Evolutionary conservation across 2,329 filamentous ascomycete genomes (phyloP), one percentile per base, ranked within the genome.

Genomic region (Venturia pyrina): DNA sequence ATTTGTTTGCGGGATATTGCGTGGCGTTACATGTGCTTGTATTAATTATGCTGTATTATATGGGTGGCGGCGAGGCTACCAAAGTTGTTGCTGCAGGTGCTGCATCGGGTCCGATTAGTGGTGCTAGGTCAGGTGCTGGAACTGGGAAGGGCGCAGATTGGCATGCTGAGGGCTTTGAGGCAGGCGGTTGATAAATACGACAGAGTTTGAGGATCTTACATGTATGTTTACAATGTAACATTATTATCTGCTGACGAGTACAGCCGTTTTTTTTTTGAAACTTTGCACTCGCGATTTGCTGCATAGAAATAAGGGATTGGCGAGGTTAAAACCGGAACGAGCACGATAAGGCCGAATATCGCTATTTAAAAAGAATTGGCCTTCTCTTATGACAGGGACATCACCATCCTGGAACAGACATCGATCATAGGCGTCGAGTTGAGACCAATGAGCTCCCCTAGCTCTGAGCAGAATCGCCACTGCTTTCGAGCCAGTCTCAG

Each of bases 1-100:
- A 98, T 75, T 76, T 99, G 67, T 99, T 99, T 77, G 95, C 93
- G 0, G 87, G 85, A 13, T 99, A 99, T 76, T 96, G 93, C 75
- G 80, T 97, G 44, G 91, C 87, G 43, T 81, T 99, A 70, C 95
- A 99, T 79, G 73, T 97, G 57, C 78, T 99, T 61, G 88, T 98
- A 2, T 95, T 99, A 73, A 81, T 89, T 70, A 89, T 91, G 76
- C 80, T 98, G 68, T 98, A 93, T 77, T 93, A 88, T 85, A 86
- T 92, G 73, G 90, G 90, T 67, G 85, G 65, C 21, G 24, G 19
- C n/a, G 64, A 62, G 15, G 64, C 41, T 61, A 59, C 40, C 3
- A 62, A 70, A 41, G 70, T 69, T 7, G 70, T 68, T 24, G 65
- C 63, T 60, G 71, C 69, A 19, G 71, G 71, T 46, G 63, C 69